phyloP scores from a whole-genome alignment of 257 asterid species.

The Dorcoceras hygrometricum region DNA sequence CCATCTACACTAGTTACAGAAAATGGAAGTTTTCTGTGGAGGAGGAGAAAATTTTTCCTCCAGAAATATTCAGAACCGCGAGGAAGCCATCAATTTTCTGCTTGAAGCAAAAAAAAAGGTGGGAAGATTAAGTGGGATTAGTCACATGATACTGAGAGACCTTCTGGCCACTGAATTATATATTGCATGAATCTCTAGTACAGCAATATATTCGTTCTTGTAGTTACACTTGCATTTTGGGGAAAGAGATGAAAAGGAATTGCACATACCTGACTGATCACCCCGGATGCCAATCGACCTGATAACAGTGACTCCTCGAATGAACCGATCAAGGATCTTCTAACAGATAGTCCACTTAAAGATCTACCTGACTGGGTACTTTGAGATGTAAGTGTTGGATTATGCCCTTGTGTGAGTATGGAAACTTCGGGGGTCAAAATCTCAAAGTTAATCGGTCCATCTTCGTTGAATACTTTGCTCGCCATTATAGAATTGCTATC shows the following conservation, averaged over 20 bases:
- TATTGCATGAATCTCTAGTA: neutral
- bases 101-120: conserved; percentile 20
- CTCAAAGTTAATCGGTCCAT: conserved; percentile 49
- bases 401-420: conserved; percentile 35
- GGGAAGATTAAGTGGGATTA: neutral
- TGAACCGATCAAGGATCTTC: conserved; percentile 87
- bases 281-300: conserved; percentile 82
- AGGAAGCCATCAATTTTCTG: conserved; percentile 94
- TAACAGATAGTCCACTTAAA: conserved; percentile 65
- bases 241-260: neutral
- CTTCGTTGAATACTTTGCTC: conserved; percentile 39
- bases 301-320: conserved; percentile 91
- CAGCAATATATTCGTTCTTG: neutral
- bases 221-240: neutral
- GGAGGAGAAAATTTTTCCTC: conserved; percentile 83
- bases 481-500: conserved; percentile 26
- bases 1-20: conserved; percentile 81
- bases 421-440: conserved; percentile 48
- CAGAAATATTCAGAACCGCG: conserved; percentile 76
- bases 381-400: conserved; percentile 35
- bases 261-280: conserved; percentile 52
- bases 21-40: conserved; percentile 88
- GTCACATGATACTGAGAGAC: neutral
- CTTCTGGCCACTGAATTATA: neutral
- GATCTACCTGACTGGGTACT: conserved; percentile 51